Conservation (phyloP, 164 flowering plant genomes). For the Berberis thunbergii region DNA sequence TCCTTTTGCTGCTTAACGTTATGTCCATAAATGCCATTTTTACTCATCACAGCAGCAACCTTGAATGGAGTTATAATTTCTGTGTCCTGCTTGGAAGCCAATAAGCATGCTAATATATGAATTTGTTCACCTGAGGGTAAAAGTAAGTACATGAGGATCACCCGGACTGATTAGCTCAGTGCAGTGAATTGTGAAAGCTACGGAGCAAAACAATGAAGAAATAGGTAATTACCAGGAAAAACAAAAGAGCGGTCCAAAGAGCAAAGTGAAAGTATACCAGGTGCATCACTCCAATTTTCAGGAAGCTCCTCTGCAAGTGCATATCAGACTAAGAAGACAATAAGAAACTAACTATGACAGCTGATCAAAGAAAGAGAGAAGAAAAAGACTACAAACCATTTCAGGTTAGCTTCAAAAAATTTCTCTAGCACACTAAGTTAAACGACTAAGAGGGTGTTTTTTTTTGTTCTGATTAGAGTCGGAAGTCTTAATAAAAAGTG, state of each 20-base stretch:
- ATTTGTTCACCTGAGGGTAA: constrained; percentile 73
- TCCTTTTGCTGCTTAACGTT: constrained; percentile 34
- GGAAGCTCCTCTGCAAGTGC: constrained; percentile 63
- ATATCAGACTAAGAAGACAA: constrained; percentile 8
- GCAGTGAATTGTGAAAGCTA: not conserved
- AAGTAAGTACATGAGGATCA: not conserved
- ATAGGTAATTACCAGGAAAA: constrained; percentile 61
- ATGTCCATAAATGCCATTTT: constrained; percentile 44
- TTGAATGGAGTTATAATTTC: constrained; percentile 90
- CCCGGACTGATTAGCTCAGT: not conserved
- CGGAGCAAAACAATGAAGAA: not conserved
- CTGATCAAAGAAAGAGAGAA: no score
- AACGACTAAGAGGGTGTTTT: no score
- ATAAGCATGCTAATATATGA: constrained; percentile 78
- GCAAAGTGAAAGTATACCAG: constrained; percentile 52
- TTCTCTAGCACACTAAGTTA: no score
- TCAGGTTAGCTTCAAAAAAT: no score
- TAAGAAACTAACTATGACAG: not conserved
- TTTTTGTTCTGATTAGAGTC: no score
- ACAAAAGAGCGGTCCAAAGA: constrained; percentile 80
- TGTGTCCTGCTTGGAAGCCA: constrained; percentile 63
- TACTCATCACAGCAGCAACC: constrained; percentile 85
- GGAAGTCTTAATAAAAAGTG: no score
- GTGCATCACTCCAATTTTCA: constrained; percentile 58
- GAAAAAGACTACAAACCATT: no score